phyloP scores from a whole-genome alignment of 2,329 filamentous ascomycete genomes.

The Alternaria triticina region DNA sequence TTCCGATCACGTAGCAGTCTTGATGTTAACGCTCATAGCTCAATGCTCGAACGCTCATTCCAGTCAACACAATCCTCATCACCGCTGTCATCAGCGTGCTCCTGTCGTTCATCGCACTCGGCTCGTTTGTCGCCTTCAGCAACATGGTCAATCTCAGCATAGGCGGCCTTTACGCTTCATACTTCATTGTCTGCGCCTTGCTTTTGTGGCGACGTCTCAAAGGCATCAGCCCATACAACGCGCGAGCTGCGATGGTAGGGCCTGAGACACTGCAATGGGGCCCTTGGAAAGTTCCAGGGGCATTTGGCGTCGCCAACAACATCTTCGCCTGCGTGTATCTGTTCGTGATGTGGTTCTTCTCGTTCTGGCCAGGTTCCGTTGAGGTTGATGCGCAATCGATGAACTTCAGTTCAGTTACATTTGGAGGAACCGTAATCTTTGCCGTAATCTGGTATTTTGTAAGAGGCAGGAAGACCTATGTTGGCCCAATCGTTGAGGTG shows the following conservation, averaged over 20 bases:
- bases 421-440: conserved; percentile 13
- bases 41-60: conserved; percentile 14
- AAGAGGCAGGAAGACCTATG: conserved; percentile 21
- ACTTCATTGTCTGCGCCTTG: conserved; percentile 12
- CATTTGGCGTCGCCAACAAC: conserved; percentile 11
- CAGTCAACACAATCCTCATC: conserved; percentile 51
- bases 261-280: conserved; percentile 2
- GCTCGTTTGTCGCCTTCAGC: conserved; percentile 15
- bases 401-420: conserved; percentile 29
- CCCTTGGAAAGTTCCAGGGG: conserved; percentile 4
- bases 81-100: conserved; percentile 9
- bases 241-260: background rate
- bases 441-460: conserved; percentile 16
- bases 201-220: conserved; percentile 14
- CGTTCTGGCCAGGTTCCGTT: conserved; percentile 16
- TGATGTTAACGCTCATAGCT: too few species aligned
- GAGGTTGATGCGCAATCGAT: conserved; percentile 8
- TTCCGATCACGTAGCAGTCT: too few species aligned
- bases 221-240: background rate
- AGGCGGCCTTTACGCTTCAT: conserved; percentile 17
- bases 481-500: conserved; percentile 22
- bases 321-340: conserved; percentile 14
- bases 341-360: conserved; percentile 22
- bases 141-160: conserved; percentile 15
- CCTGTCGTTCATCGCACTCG: conserved; percentile 17